These are phyloP conservation scores for Coemansia sp. DNA, from an alignment of 192 early-diverging fungal species.

Conservation along the genomic window DNA sequence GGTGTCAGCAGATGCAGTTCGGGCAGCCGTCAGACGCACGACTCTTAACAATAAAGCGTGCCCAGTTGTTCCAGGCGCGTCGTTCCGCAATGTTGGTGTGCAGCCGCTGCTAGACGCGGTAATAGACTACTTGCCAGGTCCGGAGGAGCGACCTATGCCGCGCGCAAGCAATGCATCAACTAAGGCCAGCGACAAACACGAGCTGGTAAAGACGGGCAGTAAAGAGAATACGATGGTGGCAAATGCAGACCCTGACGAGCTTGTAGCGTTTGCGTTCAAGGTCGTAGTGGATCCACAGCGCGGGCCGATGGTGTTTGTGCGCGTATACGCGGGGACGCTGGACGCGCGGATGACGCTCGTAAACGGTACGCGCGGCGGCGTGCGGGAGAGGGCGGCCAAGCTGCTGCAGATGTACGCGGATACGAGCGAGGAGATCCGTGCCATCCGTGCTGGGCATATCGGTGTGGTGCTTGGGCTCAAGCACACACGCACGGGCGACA, in stretches of 20 bases:
- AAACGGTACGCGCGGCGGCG: constrained; percentile 59
- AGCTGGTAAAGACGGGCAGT: too few species aligned
- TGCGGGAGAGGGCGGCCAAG: constrained; percentile 78
- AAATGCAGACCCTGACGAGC: constrained; percentile 54
- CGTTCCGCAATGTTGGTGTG: constrained; percentile 88
- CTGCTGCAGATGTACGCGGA: constrained; percentile 92
- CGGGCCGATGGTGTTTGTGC: constrained; percentile 89
- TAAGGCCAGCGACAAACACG: neutral
- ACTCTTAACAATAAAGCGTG: constrained; percentile 68
- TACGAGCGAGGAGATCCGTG: constrained; percentile 77
- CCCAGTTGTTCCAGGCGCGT: constrained; percentile 86
- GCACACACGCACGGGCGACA: constrained; percentile 84
- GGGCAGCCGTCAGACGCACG: constrained; percentile 65
- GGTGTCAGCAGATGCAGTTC: constrained; percentile 61
- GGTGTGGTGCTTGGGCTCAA: constrained; percentile 82
- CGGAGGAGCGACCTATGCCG: constrained; percentile 61
- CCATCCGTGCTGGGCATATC: constrained; percentile 75
- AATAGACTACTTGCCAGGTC: constrained; percentile 80
- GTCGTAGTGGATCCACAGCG: constrained; percentile 80
- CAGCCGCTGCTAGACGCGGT: constrained; percentile 91
- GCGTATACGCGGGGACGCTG: constrained; percentile 80
- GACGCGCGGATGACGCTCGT: constrained; percentile 66
- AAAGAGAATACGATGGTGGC: too few species aligned
- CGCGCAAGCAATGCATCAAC: neutral
- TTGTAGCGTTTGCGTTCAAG: constrained; percentile 94